These are phyloP conservation scores for Neospora caninum DNA, from an alignment of 169 alveolate species.

Conservation along the genomic window DNA sequence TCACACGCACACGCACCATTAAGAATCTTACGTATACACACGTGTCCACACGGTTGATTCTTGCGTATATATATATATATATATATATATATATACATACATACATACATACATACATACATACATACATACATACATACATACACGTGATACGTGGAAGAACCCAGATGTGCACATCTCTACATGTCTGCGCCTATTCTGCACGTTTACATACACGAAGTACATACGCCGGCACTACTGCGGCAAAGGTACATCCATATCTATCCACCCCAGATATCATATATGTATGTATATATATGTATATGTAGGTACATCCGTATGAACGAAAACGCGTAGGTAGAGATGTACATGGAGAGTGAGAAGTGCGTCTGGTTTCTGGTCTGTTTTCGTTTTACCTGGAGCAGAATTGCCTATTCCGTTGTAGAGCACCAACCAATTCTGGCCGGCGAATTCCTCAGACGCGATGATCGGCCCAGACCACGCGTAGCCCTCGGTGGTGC, in stretches of 20 bases:
- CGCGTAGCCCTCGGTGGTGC: conserved; percentile 66
- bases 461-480: conserved; percentile 85
- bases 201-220: too few relatives aligned
- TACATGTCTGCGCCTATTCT: too few relatives aligned
- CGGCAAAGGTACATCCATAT: too few relatives aligned
- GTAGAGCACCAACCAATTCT: conserved; percentile 79
- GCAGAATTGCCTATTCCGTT: conserved; percentile 68
- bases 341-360: too few relatives aligned
- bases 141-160: background rate
- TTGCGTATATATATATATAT: too few relatives aligned
- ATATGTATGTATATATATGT: background rate
- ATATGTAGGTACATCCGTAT: too few relatives aligned
- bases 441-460: conserved; percentile 82
- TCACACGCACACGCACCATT: background rate
- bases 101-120: background rate
- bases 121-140: background rate
- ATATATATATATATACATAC: background rate
- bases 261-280: background rate
- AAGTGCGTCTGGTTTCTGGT: too few relatives aligned
- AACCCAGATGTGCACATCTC: background rate
- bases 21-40: too few relatives aligned
- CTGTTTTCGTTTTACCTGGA: conserved; percentile 50
- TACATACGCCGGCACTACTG: too few relatives aligned
- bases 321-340: too few relatives aligned
- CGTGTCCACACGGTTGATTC: too few relatives aligned